These are phyloP conservation scores for Thraustochytrium sp. DNA, from an alignment of 352 stramenopile genomes.

Conservation along the genomic window DNA sequence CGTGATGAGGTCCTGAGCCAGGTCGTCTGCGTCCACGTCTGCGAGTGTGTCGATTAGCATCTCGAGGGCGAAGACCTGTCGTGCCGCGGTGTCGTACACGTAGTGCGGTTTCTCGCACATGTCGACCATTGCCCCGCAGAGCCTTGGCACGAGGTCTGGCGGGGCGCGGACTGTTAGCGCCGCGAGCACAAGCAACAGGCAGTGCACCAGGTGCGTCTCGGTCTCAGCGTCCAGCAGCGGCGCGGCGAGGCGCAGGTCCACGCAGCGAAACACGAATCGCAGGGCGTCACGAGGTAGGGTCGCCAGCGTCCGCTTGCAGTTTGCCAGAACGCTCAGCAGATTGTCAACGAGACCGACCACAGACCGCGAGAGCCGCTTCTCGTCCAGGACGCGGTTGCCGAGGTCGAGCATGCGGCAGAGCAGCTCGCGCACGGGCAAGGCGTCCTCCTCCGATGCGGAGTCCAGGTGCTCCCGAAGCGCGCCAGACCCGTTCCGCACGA, in stretches of 20 bases:
- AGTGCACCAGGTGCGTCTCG: neutral
- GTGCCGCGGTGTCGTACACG: neutral
- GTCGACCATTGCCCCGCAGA: neutral
- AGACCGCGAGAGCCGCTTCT: neutral
- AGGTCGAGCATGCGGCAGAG: neutral
- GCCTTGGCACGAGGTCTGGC: neutral
- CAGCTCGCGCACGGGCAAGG: neutral
- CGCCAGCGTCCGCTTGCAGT: neutral
- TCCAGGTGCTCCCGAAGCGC: neutral
- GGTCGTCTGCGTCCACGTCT: neutral
- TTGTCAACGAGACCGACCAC: neutral
- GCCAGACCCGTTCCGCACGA: conserved; percentile 8
- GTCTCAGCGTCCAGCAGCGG: neutral
- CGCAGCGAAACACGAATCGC: neutral
- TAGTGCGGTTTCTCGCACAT: neutral
- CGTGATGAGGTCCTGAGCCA: neutral
- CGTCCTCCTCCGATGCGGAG: neutral
- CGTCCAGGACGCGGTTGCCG: neutral
- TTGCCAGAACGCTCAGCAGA: neutral
- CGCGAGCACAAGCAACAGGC: neutral
- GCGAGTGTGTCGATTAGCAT: neutral
- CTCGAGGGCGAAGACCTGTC: neutral
- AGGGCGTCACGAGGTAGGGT: neutral
- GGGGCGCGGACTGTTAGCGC: neutral
- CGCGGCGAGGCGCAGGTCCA: neutral